Conservation (phyloP, 1,139 yeast genomes). For the Protomyces pachydermus region DNA sequence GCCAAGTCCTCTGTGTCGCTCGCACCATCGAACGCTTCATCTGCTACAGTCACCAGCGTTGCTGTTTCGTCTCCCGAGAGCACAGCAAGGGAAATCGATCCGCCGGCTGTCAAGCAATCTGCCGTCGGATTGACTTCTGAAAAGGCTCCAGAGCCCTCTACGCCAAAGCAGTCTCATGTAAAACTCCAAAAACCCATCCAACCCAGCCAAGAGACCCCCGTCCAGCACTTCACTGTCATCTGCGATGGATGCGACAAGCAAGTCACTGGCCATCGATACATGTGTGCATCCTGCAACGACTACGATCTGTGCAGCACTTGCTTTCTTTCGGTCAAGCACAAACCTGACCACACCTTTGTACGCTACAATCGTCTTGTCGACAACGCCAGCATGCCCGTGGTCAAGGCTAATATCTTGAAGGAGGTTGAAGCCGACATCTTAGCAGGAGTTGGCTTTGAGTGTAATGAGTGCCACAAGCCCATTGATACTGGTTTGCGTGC, state of each 20-base stretch:
- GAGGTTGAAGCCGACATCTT: neutral
- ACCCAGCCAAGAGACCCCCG: neutral
- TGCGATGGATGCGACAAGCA: slow-evolving; percentile 31
- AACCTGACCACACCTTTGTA: slow-evolving; percentile 6
- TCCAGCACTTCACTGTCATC: slow-evolving; percentile 10
- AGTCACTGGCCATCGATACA: slow-evolving; percentile 44
- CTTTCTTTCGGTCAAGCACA: slow-evolving; percentile 21
- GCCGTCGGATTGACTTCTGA: neutral
- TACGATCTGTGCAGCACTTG: slow-evolving; percentile 49
- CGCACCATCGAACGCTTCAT: neutral
- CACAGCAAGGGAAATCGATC: neutral
- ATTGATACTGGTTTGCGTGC: slow-evolving; percentile 35
- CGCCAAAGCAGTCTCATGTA: neutral
- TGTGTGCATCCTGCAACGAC: slow-evolving; percentile 47
- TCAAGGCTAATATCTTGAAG: neutral
- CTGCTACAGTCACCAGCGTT: neutral
- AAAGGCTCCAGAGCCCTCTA: neutral
- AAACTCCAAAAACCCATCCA: neutral
- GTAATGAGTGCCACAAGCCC: neutral
- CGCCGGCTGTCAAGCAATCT: no score
- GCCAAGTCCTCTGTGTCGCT: neutral
- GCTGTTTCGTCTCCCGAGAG: neutral
- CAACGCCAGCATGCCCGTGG: no score
- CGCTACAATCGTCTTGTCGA: slow-evolving; percentile 9
- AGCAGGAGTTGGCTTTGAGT: neutral